Percentiles rank a stretch among this genome's conserved stretches.
Conservation (phyloP, 2,329 filamentous ascomycete genomes). For the Leptographium wingfieldii region DNA sequence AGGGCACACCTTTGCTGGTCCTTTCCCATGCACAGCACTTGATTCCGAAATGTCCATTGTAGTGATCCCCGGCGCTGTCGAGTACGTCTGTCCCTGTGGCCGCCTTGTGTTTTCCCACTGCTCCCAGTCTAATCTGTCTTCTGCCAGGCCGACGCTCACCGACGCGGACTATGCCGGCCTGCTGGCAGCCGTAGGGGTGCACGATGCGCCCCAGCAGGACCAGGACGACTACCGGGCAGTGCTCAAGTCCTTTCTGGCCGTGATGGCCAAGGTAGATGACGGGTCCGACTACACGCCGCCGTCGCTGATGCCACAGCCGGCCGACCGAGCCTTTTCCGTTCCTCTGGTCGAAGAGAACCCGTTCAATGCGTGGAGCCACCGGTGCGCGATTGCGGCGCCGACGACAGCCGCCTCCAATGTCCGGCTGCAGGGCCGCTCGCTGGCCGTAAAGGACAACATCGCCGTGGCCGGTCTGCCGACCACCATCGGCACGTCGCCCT, state of each 20-base stretch:
- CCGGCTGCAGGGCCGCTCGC: conserved; percentile 56
- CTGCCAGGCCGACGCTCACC: background rate
- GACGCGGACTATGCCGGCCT: background rate
- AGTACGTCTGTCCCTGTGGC: background rate
- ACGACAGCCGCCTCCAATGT: conserved; percentile 19
- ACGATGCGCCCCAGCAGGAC: conserved; percentile 13
- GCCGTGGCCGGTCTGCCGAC: conserved; percentile 51
- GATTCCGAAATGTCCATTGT: conserved; percentile 6
- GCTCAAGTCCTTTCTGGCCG: conserved; percentile 17
- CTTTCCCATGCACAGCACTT: too few species aligned
- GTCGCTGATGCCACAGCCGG: conserved; percentile 9
- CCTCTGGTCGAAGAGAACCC: conserved; percentile 15
- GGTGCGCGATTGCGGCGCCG: conserved; percentile 13
- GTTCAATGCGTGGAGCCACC: conserved; percentile 22
- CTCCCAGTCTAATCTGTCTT: background rate
- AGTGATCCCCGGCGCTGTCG: conserved; percentile 2
- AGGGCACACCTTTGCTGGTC: too few species aligned
- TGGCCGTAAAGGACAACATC: conserved; percentile 65
- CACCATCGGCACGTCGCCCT: conserved; percentile 38
- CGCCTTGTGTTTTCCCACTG: too few species aligned
- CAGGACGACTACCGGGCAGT: conserved; percentile 16
- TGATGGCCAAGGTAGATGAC: conserved; percentile 14
- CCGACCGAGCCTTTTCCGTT: conserved; percentile 13
- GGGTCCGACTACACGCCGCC: conserved; percentile 17
- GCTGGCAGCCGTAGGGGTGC: conserved; percentile 11